Evolutionary conservation across 345 rosid species (phyloP), one percentile per base, ranked within the genome.

Genomic region (Acer saccharum): DNA sequence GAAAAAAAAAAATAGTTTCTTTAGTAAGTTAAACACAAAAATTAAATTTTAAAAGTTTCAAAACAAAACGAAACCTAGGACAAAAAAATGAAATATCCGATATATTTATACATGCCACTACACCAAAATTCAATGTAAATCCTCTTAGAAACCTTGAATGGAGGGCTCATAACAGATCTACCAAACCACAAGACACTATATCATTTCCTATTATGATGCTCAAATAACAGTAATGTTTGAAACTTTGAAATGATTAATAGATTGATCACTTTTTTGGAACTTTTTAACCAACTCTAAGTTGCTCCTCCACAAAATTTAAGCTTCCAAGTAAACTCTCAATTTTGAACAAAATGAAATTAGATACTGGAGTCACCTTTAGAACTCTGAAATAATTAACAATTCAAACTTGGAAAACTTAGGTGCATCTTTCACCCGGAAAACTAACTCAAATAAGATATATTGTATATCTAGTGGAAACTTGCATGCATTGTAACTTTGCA

Each of bases 131-230:
- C 61, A 74, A 39, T 0, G 18, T 13, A 55, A 55, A 41, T 57
- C 71, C 11, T 39, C 72, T 39, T 0, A 21, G 21, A 39, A 76
- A 57, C 39, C 71, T 50, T 48, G 78, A 65, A 29, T 29, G 48
- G 10, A 44, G n/a, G 21, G 23, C 4, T 13, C 2, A 48, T 27
- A 63, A 10, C 5, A 5, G 63, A 73, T 64, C 69, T 23, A 27
- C 48, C n/a, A 52, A n/a, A 50, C n/a, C 65, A 12, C 35, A 52
- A 11, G n/a, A 75, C n/a, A 65, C 0, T 7, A 46, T 16, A 18
- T 2, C 41, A 23, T 74, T 46, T 63, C 39, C 61, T 74, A 46
- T 6, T 46, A 27, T 35, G 6, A 4, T 12, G 20, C 11, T 43
- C 71, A n/a, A 32, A 32, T 57, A 55, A 54, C 62, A 54, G 29